phyloP scores from a whole-genome alignment of 2,329 filamentous ascomycete genomes.

The Alternaria gansuensis region DNA sequence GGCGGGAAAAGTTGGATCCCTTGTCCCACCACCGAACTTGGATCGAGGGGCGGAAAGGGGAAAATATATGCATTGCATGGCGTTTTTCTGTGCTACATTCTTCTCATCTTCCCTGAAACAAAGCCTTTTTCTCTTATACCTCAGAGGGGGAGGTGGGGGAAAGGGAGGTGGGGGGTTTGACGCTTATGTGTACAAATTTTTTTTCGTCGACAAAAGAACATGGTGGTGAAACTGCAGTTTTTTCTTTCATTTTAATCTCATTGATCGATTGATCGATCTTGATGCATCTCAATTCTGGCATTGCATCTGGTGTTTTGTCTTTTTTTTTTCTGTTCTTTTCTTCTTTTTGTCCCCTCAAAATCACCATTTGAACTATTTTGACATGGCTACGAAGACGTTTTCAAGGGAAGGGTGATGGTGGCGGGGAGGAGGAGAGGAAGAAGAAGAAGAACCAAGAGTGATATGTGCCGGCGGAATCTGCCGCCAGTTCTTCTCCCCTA shows the following conservation, averaged over 20 bases:
- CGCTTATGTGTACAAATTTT: neutral
- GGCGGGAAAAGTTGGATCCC: neutral
- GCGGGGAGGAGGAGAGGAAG: neutral
- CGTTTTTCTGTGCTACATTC: conserved; percentile 6
- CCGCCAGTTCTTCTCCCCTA: too few species aligned
- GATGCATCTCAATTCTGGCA: neutral
- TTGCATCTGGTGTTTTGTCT: conserved; percentile 9
- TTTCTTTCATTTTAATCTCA: neutral
- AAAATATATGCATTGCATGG: conserved; percentile 7
- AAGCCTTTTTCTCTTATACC: too few species aligned
- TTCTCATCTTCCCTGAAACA: neutral
- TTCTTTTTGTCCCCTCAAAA: neutral
- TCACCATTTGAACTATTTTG: conserved; percentile 9
- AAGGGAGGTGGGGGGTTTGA: neutral
- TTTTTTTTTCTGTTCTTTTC: neutral
- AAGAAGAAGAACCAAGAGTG: neutral
- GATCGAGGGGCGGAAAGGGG: neutral
- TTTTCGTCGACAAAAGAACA: neutral
- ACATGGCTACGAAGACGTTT: neutral
- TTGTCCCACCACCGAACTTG: neutral
- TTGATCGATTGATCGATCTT: neutral
- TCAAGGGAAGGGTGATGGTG: neutral
- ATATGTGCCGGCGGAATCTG: too few species aligned
- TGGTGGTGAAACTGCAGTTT: neutral
- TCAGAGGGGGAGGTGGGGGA: too few species aligned